A percentile compares a stretch with the other conserved stretches of the same genome.
Conservation (phyloP, 495 filamentous ascomycete species). For the Aspergillus homomorphus region DNA sequence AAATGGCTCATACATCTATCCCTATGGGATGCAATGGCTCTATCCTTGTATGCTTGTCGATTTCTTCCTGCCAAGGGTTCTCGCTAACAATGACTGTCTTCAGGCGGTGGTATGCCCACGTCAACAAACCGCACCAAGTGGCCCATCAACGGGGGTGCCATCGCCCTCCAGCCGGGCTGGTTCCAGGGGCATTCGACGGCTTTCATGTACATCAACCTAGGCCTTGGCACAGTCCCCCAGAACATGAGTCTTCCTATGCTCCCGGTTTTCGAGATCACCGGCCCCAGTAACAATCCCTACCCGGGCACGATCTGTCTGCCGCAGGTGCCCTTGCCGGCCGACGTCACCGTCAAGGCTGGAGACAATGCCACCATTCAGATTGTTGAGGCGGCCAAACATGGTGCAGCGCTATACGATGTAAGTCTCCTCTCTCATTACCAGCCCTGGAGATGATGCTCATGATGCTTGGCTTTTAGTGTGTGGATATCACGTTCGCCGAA, state of each 20-base stretch:
- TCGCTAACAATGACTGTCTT: constrained; percentile 10
- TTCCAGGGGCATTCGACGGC: constrained; percentile 86
- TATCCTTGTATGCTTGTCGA: constrained; percentile 77
- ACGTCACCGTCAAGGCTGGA: constrained; percentile 67
- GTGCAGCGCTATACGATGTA: constrained; percentile 89
- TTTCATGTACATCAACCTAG: constrained; percentile 91
- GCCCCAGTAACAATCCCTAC: constrained; percentile 77
- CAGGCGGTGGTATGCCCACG: constrained; percentile 81
- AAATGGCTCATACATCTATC: constrained; percentile 53
- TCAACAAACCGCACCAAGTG: constrained; percentile 86
- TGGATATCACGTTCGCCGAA: constrained; percentile 81
- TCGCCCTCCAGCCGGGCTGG: constrained; percentile 92
- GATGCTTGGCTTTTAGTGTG: constrained; percentile 61
- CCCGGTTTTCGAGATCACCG: constrained; percentile 78
- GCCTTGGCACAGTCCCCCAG: constrained; percentile 74
- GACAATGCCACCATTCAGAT: constrained; percentile 95
- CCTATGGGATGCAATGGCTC: constrained; percentile 96
- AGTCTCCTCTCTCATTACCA: constrained; percentile 29
- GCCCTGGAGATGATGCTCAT: not conserved
- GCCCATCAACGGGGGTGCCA: constrained; percentile 81
- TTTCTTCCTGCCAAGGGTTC: not conserved
- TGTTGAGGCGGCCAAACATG: constrained; percentile 84
- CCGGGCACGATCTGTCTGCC: constrained; percentile 86
- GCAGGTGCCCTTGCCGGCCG: constrained; percentile 80
- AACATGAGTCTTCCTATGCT: constrained; percentile 90